phyloP scores from a whole-genome alignment of 1,284 basidiomycete genomes.

The Mycena citricolor region DNA sequence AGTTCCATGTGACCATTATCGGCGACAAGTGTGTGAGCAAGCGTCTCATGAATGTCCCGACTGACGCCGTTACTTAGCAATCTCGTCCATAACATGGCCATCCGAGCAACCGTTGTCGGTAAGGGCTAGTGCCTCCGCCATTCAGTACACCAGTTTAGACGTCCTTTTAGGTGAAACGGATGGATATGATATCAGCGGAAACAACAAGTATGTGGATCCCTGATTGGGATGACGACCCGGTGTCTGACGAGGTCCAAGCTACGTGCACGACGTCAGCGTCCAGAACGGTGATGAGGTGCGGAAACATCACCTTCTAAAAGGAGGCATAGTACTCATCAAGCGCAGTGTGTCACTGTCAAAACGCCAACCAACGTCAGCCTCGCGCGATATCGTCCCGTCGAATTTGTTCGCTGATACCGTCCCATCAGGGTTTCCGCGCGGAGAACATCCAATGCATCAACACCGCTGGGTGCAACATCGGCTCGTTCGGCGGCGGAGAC shows the following conservation, averaged over 20 bases:
- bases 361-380: slow-evolving; percentile 24
- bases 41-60: no score
- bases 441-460: slow-evolving; percentile 24
- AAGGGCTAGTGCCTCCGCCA: background rate
- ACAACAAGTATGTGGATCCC: no score
- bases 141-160: no score
- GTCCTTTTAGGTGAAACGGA: slow-evolving; percentile 5
- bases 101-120: slow-evolving; percentile 14
- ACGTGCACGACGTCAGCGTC: slow-evolving; percentile 26
- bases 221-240: no score
- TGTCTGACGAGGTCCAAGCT: no score
- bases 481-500: slow-evolving; percentile 23
- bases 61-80: slow-evolving; percentile 3
- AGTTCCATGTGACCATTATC: slow-evolving; percentile 19
- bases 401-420: background rate
- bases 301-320: no score
- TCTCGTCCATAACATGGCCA: slow-evolving; percentile 16
- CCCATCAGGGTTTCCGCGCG: slow-evolving; percentile 18
- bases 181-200: slow-evolving; percentile 16
- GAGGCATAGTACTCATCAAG: background rate
- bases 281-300: slow-evolving; percentile 25
- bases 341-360: slow-evolving; percentile 27
- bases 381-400: background rate
- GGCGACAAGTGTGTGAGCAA: slow-evolving; percentile 13
- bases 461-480: slow-evolving; percentile 28